Evolutionary conservation across 345 rosid species (phyloP), one percentile per base, ranked within the genome.

Genomic region (Eucalyptus cloeziana): DNA sequence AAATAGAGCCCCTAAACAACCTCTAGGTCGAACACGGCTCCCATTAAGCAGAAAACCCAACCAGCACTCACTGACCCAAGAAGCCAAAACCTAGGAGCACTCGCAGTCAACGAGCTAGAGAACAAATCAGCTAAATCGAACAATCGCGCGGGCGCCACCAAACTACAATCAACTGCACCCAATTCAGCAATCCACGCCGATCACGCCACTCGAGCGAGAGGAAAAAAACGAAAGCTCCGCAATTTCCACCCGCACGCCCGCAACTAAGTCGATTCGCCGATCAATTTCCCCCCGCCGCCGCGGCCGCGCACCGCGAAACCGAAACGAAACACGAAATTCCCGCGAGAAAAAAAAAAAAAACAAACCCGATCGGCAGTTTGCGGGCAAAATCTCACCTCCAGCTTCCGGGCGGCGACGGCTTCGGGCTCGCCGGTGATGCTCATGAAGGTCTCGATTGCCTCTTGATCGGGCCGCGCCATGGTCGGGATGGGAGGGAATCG

Each of bases 401-500:
- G 95, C 89, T 91, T 97, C 86, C 92, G 95, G 44, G 91, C 47
- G 89, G 99, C 99, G 89, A 94, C 92, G 87, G 94, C 87, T 87
- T 96, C 96, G 12, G 97, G 45, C 90, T 89, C 95, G 86, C 99
- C 98, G 56, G 99, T 94, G 95, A 98, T 97, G 95, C 95, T 94
- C 51, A 93, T 93, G 92, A 98, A 98, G 58, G 98, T 97, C 51
- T 93, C 94, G 92, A 98, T 93, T 90, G 98, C 94, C 90, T 97
- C 98, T 87, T 96, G 98, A 92, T 95, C 91, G 44, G 95, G 94
- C 43, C 93, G 92, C 64, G 96, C 97, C 99, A 98, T 98, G 89
- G 47, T 56, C 3, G 62, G 62, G 27, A 24, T 9, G 58, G 37
- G 69, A 62, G 69, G 49, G 52, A 58, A 88, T 88, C 79, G 37